Evolutionary conservation across 164 flowering plant species (phyloP), one percentile per base, ranked within the genome.

Genomic region (Sedum album): DNA sequence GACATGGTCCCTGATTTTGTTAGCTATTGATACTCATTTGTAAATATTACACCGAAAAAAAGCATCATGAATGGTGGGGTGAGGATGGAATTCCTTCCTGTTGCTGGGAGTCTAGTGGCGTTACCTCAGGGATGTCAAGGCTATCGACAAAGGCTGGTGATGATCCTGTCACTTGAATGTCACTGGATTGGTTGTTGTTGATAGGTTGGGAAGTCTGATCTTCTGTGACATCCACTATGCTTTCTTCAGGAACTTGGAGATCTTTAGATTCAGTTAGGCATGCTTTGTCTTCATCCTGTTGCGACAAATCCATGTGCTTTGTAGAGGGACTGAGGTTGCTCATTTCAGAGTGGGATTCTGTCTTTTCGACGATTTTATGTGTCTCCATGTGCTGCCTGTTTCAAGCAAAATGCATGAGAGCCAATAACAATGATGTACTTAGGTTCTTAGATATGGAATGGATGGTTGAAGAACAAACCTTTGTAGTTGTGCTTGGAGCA

Each of bases 211-310:
- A 72, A 68, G 73, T 74, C 66, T 80, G 84, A 66, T 85, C 83
- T 20, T 46, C 78, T 20, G 83, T 65, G 73, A 77, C 71, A 41
- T 78, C 82, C 31, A 79, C 82, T n/a, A 77, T 69, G 35, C 75
- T 79, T 66, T 83, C 88, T 18, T 72, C 82, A 6, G 86, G 72
- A 20, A 72, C 74, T 8, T 88, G 82, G 71, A 77, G 67, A 13
- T 82, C 73, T 81, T 80, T 82, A 13, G 93, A 87, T 68, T 78
- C 81, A 62, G 88, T 88, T 33, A 88, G 81, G 75, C 98, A 91
- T 51, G 96, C 98, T 81, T 89, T 93, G 76, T 90, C 98, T 67
- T 85, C 92, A 66, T 93, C 83, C 72, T 84, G 90, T 10, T 90
- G 88, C 0, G 88, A 82, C 66, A 78, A 81, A 71, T 91, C 86